A percentile compares a stretch with the other conserved stretches of the same genome.
Conservation (phyloP, 2,329 filamentous ascomycete genomes). For the Lachnellula occidentalis region DNA sequence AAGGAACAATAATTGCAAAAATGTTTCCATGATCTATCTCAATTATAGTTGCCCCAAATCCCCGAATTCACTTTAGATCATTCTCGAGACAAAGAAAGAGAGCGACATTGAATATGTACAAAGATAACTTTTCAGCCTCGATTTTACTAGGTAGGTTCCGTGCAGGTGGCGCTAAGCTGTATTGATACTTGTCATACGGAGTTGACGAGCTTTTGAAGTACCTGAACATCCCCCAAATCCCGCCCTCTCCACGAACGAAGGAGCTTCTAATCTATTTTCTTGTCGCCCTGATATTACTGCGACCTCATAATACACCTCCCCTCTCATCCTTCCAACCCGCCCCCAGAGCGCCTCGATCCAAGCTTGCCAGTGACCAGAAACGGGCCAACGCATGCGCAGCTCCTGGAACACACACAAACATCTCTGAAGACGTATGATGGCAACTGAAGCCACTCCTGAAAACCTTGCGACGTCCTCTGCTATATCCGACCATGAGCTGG, state of each 20-base stretch:
- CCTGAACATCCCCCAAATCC: slow-evolving; percentile 2
- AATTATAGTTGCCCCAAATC: no score
- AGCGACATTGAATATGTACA: no score
- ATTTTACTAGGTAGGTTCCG: no score
- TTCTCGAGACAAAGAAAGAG: no score
- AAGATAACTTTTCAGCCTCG: no score
- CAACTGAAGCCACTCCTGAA: slow-evolving; percentile 53
- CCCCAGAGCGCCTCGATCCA: slow-evolving; percentile 6
- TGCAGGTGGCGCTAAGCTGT: neutral
- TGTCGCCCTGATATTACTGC: slow-evolving; percentile 12
- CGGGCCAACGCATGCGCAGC: slow-evolving; percentile 31
- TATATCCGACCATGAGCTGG: slow-evolving; percentile 29
- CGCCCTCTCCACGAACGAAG: slow-evolving; percentile 9
- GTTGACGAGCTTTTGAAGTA: neutral
- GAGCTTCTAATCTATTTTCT: slow-evolving; percentile 9
- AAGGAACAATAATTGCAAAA: no score
- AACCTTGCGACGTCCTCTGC: slow-evolving; percentile 35
- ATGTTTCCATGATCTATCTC: no score
- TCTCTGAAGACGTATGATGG: slow-evolving; percentile 54
- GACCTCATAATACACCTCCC: slow-evolving; percentile 3
- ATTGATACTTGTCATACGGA: neutral
- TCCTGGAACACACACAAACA: slow-evolving; percentile 27
- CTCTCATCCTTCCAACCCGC: neutral
- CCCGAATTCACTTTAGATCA: no score
- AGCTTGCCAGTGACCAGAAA: slow-evolving; percentile 20